Base-by-base conservation (phyloP, 345 rosid genomes). In the Erucastrum elatum region DNA sequence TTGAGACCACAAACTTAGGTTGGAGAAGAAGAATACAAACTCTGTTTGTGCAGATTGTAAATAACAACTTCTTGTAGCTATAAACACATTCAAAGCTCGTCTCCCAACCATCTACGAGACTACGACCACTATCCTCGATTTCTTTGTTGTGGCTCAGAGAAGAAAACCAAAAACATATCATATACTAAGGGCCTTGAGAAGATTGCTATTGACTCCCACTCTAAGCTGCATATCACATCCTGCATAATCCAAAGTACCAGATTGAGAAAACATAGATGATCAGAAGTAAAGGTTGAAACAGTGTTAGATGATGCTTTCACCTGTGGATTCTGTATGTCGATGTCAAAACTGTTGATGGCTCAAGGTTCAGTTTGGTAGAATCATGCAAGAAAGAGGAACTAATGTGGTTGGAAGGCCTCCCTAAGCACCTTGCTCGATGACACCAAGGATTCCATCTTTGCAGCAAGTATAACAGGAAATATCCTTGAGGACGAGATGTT, bases 391-490 rank as follows among this genome's bases (percentile, higher is more conserved):
- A 3, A 41, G 29, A 31, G 21, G n/a, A 12, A 3, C 0, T 13
- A 56, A 25, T 60, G 69, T n/a, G 62, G 75, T 49, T 1, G 37
- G 35, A 67, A 51, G 67, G 72, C 37, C 37, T 27, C 70, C 2
- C 55, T 25, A 25, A 55, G 65, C 76, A 92, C 98, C 96, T 92
- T 90, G 90, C 62, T 87, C 89, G 59, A 92, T 77, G 29, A 87
- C 87, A 49, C 91, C 94, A 61, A 94, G 93, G 64, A 94, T 92
- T 12, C 98, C 98, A 83, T 94, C 98, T 87, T 92, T 96, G 1
- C 94, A 88, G 74, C n/a, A n/a, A 84, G 83, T 96, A 94, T 90
- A 56, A 88, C 92, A 59, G 97, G 69, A 92, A 85, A 64, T n/a
- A 90, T 86, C 68, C 81, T 82, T 10, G 96, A 82, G 62, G 97